Conservation (phyloP, 2,329 filamentous ascomycete species). For the Fusarium luffae region DNA sequence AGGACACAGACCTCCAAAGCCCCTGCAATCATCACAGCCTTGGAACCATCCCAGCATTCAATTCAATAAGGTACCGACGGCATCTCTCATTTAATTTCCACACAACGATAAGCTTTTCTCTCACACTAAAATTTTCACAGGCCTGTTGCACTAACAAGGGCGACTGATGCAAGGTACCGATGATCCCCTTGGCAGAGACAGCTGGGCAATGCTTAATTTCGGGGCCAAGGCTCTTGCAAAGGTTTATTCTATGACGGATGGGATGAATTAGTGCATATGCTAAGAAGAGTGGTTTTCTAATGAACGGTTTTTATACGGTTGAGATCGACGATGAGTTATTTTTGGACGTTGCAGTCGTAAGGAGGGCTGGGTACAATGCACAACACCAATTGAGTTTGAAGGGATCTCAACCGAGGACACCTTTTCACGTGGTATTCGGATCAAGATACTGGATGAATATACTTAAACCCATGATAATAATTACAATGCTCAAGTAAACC, state of each 20-base stretch:
- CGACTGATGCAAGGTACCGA: conserved; percentile 24
- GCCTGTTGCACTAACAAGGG: not conserved
- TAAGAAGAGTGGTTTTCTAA: not conserved
- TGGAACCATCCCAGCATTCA: conserved; percentile 3
- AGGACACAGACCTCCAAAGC: not conserved
- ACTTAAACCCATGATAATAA: not conserved
- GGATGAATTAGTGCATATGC: conserved; percentile 14
- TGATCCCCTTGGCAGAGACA: conserved; percentile 17
- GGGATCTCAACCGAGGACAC: not conserved
- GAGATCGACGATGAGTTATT: conserved; percentile 28
- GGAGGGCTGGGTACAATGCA: not conserved
- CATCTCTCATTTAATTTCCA: not conserved
- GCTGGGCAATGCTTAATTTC: conserved; percentile 32
- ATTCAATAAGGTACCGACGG: not conserved
- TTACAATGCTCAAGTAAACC: not conserved
- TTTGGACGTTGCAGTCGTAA: conserved; percentile 2
- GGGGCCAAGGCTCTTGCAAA: conserved; percentile 9
- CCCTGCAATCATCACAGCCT: not conserved
- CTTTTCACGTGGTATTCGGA: not conserved
- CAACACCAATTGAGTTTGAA: not conserved
- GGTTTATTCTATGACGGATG: not conserved
- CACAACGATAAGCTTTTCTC: conserved; percentile 13
- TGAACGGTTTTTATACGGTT: not conserved
- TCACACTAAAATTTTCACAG: conserved; percentile 1
- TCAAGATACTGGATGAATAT: not conserved